Base-by-base conservation (phyloP, 1,284 basidiomycete species). In the Meira miltonrushii region DNA sequence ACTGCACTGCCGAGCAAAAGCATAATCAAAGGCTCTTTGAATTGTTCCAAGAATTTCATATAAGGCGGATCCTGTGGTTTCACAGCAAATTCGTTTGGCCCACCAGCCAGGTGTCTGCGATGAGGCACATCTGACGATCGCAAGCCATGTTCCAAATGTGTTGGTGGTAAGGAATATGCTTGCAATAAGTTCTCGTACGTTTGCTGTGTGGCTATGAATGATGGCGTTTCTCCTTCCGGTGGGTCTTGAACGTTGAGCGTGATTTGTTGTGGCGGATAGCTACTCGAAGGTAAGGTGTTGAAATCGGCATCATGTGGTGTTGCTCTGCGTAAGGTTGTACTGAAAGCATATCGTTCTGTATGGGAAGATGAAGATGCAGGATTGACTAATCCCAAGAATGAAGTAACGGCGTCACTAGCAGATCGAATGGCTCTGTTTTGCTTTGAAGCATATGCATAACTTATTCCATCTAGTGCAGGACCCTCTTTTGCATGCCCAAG, bases 11-110 rank as follows among this genome's bases (percentile, higher is more conserved):
- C 92, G 60, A 94, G 87, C 19, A 97, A 81, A 1, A 97, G 82
- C 13, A 96, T 81, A 71, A 95, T 96, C 6, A 97, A 81, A 0
- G 93, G 93, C 79, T 96, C 93, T 75, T 92, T 93, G 53, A 97
- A 90, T 48, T 90, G 93, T 76, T 89, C 89, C 7, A 87, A 84
- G 75, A 97, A 96, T 80, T 95, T 96, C 76, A 90, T 80, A 59
- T 87, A 81, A 2, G 88, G 79, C 1, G 89, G 87, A 72, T 95
- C 91, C 0, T 88, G 86, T 0, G 87, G 82, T 0, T 85, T 84
- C n/a, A 95, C 89, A 1, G 89, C 85, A 74, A 97, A 96, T 79
- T 97, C 93, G 80, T 97, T 97, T 48, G 63, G 66, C 4, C 68
- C 66, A 0, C 72, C 72, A 1, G 64, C 60, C 39, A 55, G 41